Conservation (phyloP, 805 yeast genomes). For the Barnettozyma californica region DNA sequence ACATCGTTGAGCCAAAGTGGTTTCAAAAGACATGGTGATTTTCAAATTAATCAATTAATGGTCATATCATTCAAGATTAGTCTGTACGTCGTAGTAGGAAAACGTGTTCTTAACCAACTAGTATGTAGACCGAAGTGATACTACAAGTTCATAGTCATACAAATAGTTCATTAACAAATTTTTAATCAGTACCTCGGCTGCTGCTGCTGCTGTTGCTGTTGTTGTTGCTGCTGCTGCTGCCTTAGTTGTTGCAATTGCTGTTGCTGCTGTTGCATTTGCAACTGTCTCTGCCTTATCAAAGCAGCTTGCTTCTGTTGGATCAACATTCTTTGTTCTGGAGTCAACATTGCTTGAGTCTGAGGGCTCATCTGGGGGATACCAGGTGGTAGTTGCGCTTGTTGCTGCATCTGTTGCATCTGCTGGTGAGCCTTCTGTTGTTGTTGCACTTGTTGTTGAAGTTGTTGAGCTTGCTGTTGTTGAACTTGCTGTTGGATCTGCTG, state of each 20-base stretch:
- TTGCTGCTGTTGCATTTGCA: constrained; percentile 4
- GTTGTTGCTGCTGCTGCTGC: constrained; percentile 8
- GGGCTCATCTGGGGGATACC: constrained; percentile 1
- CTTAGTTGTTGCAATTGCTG: constrained; percentile 4
- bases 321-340: constrained; percentile 9
- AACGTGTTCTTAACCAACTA: too few relatives aligned
- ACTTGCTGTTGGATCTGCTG: constrained; percentile 8
- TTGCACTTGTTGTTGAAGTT: constrained; percentile 21
- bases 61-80: background rate
- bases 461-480: constrained; percentile 12
- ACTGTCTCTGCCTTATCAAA: constrained; percentile 4
- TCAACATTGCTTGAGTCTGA: constrained; percentile 5
- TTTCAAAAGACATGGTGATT: constrained; percentile 12
- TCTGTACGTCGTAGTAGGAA: too few relatives aligned
- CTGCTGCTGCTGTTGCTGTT: constrained; percentile 4
- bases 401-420: background rate
- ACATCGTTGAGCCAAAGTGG: constrained; percentile 13
- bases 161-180: background rate
- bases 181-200: background rate
- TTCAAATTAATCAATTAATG: background rate
- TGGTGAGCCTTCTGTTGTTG: constrained; percentile 1
- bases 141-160: background rate
- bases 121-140: too few relatives aligned
- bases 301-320: constrained; percentile 7
- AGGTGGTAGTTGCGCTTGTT: background rate